Conservation (phyloP, 805 yeast genomes). For the Saccharomycopsis microspora region DNA sequence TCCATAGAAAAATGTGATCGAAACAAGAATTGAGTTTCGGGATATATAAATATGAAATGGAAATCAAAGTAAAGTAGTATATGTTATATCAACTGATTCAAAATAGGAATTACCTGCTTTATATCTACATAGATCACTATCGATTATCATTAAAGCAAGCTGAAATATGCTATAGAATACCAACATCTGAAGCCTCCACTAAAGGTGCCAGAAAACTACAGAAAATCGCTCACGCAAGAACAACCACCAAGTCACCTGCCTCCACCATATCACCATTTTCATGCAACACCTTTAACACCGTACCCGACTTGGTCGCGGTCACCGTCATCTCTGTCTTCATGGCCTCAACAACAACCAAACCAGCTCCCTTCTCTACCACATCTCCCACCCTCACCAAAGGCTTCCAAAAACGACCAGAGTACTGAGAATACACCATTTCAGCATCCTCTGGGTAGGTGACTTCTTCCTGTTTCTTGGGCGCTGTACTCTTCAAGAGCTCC, state of each 20-base stretch:
- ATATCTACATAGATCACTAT: no score
- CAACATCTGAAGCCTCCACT: no score
- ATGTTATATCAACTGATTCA: no score
- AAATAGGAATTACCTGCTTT: no score
- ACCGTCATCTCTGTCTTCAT: constrained; percentile 98
- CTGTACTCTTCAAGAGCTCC: constrained; percentile 43
- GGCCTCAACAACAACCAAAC: constrained; percentile 85
- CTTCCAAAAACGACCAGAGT: constrained; percentile 97
- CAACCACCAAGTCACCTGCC: constrained; percentile 91
- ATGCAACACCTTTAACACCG: constrained; percentile 62
- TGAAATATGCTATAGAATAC: no score
- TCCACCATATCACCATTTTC: constrained; percentile 93
- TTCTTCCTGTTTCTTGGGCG: constrained; percentile 33
- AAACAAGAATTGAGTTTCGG: no score
- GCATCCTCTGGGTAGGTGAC: constrained; percentile 69
- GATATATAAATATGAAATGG: no score
- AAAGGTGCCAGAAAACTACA: no score
- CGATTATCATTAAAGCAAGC: no score
- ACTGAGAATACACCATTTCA: constrained; percentile 82
- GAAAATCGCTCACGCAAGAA: constrained; percentile 20
- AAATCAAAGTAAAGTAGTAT: no score
- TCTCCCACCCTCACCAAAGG: constrained; percentile 75
- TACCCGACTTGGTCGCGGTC: constrained; percentile 57
- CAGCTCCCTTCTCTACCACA: constrained; percentile 59
- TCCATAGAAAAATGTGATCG: no score